Evolutionary conservation across 805 yeast genomes (phyloP), one percentile per base, ranked within the genome.

Genomic region (Tetrapisispora namnaoensis): DNA sequence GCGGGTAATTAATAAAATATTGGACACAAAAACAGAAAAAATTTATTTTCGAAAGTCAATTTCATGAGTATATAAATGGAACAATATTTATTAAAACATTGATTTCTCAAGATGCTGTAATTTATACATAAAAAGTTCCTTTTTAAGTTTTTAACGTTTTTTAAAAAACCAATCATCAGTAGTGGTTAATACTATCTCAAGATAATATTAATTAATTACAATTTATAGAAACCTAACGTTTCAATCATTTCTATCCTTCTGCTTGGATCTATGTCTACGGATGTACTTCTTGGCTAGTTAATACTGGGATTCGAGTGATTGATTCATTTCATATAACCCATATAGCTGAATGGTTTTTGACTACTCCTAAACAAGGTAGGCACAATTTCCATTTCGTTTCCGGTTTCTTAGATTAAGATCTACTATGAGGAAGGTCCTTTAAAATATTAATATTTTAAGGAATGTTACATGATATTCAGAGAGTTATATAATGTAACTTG

Each of bases 151-250:
- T 28, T 28, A 28, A 7, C 7, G 11, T 44, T 53, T 51, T 54
- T 53, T 50, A 47, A 61, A 57, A 55, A 46, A 51, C 59, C 66
- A 55, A 63, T 60, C 70, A 65, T 66, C 70, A 66, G 70, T 66
- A 64, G 69, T 65, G 70, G 70, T 65, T 66, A 66, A 63, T 66
- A 65, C 70, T 66, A 64, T 65, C 70, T 66, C 67, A 63, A 62
- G 68, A 65, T 65, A 65, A 64, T 66, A 65, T 66, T 66, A 66
- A 66, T 66, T 65, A 60, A 61, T 53, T 53, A 54, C 55, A 54
- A 49, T 48, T 56, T 53, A 63, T 65, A 64, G 69, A 63, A 65
- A 66, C 69, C 70, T 62, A 56, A 58, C 37, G 67, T 55, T 55
- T 56, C 57, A 46, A 51, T 59, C 57, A 50, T 53, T 56, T 57